These are phyloP conservation scores for Eimeria necatrix DNA, from an alignment of 169 alveolate species.

Conservation along the genomic window DNA sequence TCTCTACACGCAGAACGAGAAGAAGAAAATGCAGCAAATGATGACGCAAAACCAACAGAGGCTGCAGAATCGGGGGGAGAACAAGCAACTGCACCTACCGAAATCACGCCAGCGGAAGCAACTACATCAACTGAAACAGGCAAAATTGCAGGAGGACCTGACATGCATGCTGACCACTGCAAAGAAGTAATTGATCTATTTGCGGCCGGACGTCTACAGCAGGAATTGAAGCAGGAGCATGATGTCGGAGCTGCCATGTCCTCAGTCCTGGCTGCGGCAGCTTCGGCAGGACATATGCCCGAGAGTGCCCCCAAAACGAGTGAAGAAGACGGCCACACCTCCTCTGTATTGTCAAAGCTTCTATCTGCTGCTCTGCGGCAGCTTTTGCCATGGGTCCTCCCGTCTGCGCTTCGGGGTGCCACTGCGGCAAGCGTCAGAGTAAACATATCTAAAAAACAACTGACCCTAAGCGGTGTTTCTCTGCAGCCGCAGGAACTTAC, in stretches of 20 bases:
- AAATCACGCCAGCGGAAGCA: neutral
- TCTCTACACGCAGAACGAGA: neutral
- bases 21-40: neutral
- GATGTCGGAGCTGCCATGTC: constrained; percentile 28
- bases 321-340: constrained; percentile 51
- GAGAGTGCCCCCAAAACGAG: neutral
- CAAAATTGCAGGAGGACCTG: constrained; percentile 1
- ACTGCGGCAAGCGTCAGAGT: constrained; percentile 57
- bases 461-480: constrained; percentile 46
- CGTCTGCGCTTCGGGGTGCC: constrained; percentile 69
- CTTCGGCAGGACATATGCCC: neutral
- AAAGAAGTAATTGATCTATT: too few species aligned
- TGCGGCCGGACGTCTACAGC: neutral
- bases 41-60: neutral
- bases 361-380: constrained; percentile 67
- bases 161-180: neutral
- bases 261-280: constrained; percentile 38
- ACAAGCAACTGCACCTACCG: neutral
- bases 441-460: constrained; percentile 27
- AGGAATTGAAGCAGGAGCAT: neutral
- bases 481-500: constrained; percentile 68
- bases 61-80: neutral
- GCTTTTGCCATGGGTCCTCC: constrained; percentile 72
- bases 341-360: constrained; percentile 25
- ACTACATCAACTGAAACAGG: neutral